Evolutionary conservation across 2,329 filamentous ascomycete species (phyloP), one percentile per base, ranked within the genome.

Genomic region (Diaporthe ilicicola): DNA sequence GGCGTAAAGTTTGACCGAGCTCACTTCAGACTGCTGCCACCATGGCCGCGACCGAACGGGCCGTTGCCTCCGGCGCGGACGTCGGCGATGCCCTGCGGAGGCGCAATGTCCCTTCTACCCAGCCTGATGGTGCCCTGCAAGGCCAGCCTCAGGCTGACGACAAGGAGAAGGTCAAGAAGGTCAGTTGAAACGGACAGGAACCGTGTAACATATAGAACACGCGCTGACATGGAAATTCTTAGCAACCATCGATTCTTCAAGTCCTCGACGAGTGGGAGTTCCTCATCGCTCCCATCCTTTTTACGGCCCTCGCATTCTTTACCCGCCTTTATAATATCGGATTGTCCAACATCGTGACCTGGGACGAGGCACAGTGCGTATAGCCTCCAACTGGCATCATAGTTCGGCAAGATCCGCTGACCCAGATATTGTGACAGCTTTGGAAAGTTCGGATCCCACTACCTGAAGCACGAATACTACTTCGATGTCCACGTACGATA

Each of bases 381-480:
- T 54, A 34, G 70, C 69, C 68, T 67, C 34, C 61, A 61, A 67
- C 62, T 22, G 5, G 39, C 66, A 54, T 37, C 19, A 54, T 46
- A 42, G 56, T 51, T 67, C 53, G 61, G 70, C 59, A 73, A 75
- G 73, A 55, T 24, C 67, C 72, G 74, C 75, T 81, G 73, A 83
- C 75, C 9, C 17, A 70, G 64, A 76, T 71, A 67, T 29, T 24
- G 50, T 48, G 10, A 64, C 77, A 94, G 92, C 82, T 97, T 97
- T 82, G 94, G 94, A 80, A 99, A 99, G 86, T 99, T 99, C 82
- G 96, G 96, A 74, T 98, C 95, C 77, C 95, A 99, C 84, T 99
- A 99, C 83, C 91, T 99, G 80, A 98, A 99, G 83, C 94, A 95
- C 82, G 96, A 99, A 83, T 98, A 98, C 87, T 99, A 99, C 88